A percentile compares a stretch with the other conserved stretches of the same genome.
These are phyloP conservation scores for Cenchrus purpureus DNA, from an alignment of 176 grass and related monocot species.

Conservation along the genomic window DNA sequence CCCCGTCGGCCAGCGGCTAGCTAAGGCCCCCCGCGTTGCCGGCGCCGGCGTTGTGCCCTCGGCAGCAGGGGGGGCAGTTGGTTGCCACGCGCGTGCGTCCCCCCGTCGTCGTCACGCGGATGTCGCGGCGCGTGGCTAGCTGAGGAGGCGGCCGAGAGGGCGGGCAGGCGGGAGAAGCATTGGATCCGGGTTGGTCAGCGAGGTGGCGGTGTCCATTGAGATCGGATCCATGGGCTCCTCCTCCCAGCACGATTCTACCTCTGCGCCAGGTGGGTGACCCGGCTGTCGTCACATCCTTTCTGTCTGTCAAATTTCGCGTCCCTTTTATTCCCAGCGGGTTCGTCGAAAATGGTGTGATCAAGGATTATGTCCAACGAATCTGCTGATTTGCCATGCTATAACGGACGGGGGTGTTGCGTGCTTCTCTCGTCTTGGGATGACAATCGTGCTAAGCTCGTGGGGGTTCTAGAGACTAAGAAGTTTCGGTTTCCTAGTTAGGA, in stretches of 20 bases:
- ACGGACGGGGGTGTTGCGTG: background rate
- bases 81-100: background rate
- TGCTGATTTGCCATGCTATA: background rate
- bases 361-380: background rate
- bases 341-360: background rate
- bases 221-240: constrained; percentile 56
- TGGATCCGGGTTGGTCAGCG: constrained; percentile 37
- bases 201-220: constrained; percentile 46
- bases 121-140: background rate
- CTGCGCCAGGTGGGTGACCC: constrained; percentile 46
- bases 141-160: background rate
- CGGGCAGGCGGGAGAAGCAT: background rate
- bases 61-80: background rate
- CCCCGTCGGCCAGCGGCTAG: background rate
- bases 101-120: background rate
- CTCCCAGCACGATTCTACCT: constrained; percentile 29
- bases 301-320: background rate
- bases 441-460: background rate
- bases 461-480: background rate
- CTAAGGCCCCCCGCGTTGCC: background rate
- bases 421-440: background rate
- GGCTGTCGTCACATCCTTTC: background rate
- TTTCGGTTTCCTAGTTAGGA: background rate
- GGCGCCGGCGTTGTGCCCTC: background rate
- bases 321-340: background rate